These are phyloP conservation scores for Botrytis cinerea DNA, from an alignment of 2,329 filamentous ascomycete species.

Conservation along the genomic window DNA sequence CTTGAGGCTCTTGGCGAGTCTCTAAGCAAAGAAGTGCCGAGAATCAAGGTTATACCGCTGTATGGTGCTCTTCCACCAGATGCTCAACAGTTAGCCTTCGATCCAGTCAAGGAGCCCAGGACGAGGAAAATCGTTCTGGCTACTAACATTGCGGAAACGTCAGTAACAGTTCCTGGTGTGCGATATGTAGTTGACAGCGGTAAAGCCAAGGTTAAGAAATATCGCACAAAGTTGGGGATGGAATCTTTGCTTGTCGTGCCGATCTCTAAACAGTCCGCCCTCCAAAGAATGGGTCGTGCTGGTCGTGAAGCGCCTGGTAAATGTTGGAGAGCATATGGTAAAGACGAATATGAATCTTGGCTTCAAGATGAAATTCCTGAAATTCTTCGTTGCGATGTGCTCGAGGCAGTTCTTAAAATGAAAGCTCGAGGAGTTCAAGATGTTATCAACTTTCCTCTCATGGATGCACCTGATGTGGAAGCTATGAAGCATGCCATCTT, in stretches of 20 bases:
- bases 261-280: slow-evolving; percentile 89
- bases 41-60: slow-evolving; percentile 71
- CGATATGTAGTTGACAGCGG: slow-evolving; percentile 90
- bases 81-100: slow-evolving; percentile 84
- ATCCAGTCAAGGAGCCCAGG: slow-evolving; percentile 66
- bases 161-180: slow-evolving; percentile 91
- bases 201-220: slow-evolving; percentile 93
- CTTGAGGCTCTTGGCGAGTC: slow-evolving; percentile 77
- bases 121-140: slow-evolving; percentile 89
- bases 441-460: slow-evolving; percentile 78
- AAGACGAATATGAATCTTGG: slow-evolving; percentile 69
- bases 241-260: slow-evolving; percentile 89
- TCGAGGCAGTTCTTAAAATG: slow-evolving; percentile 86
- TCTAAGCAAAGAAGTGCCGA: slow-evolving; percentile 74
- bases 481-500: slow-evolving; percentile 79
- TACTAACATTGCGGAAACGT: slow-evolving; percentile 98
- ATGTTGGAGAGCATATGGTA: slow-evolving; percentile 86
- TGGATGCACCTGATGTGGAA: slow-evolving; percentile 77
- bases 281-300: slow-evolving; percentile 87
- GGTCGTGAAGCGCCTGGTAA: slow-evolving; percentile 90
- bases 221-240: slow-evolving; percentile 78
- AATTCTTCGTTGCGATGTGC: slow-evolving; percentile 85
- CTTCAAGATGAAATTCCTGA: slow-evolving; percentile 80
- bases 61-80: slow-evolving; percentile 88
- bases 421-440: slow-evolving; percentile 87